Evolutionary conservation across 768 basidiomycete genomes (phyloP), one percentile per base, ranked within the genome.

Genomic region (Mycena polygramma): DNA sequence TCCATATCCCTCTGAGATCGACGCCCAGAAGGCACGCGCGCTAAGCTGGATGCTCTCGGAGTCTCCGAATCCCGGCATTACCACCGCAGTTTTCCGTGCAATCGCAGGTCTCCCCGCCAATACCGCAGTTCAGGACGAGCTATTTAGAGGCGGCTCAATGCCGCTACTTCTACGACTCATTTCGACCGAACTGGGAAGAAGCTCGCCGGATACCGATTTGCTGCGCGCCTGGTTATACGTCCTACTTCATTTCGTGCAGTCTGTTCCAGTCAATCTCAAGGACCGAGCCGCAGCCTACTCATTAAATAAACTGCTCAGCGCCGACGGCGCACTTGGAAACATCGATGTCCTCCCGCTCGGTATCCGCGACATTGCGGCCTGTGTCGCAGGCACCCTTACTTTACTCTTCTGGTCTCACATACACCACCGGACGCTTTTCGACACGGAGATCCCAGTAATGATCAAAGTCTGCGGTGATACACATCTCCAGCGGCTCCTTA

Each of bases 221-320:
- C 30, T 66, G 57, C 17, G 14, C 2, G 43, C 46, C 4, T 66
- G 46, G 14, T 19, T 66, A 46, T 58, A 37, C 14, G 64, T 55
- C 9, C 20, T 66, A 37, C 55, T 66, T 2, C 64, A 46, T 20
- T 41, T 66, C 22, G 22, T 66, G 17, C 64, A 66, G 22, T 11
- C 20, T 19, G 37, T 24, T 17, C 57, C 64, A n/a, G 11, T 30
- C 26, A 14, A 57, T 11, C 3, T 17, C 2, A 37, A 52, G 52
- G 52, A 63, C 15, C 15, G 14, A 10, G 14, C 26, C 26, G 15
- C 30, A 17, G 14, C 14, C 10, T 10, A 26, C 30, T 8, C 26
- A 11, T 26, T 52, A 17, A 11, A 26, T 24, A 26, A 24, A 7
- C 51, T 52, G 14, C 15, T 52, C 7, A 52, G 8, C 51, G 30